Evolutionary conservation across 1,139 yeast species (phyloP).

Genomic region (Chernovozyma aurita): DNA sequence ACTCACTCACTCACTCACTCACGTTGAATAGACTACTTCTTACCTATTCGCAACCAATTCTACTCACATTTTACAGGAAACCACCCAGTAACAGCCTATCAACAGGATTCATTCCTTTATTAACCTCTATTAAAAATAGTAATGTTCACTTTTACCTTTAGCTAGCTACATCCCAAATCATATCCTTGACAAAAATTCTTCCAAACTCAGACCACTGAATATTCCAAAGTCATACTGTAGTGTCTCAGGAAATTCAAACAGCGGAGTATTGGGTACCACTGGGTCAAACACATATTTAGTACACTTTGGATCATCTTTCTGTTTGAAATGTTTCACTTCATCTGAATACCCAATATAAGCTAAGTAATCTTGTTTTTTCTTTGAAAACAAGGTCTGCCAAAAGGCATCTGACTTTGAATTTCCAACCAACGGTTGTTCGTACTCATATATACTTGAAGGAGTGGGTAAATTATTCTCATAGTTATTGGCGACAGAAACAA

Average conservation of each 20-base stretch:
- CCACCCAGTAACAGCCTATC: too few relatives aligned
- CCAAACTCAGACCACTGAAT: conserved; percentile 5
- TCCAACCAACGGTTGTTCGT: background rate
- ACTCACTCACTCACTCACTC: too few relatives aligned
- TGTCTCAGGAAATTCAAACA: conserved; percentile 3
- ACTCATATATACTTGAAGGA: background rate
- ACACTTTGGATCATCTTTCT: background rate
- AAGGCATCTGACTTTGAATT: conserved; percentile 1
- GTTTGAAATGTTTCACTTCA: background rate
- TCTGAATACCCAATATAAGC: background rate
- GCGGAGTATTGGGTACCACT: conserved; percentile 2
- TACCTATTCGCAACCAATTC: too few relatives aligned
- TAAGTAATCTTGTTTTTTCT: background rate
- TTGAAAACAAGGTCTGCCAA: background rate
- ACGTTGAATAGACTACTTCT: too few relatives aligned
- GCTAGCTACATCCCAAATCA: too few relatives aligned
- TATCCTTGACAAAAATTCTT: conserved; percentile 2
- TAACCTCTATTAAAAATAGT: too few relatives aligned
- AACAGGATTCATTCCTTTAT: too few relatives aligned
- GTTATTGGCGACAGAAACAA: background rate
- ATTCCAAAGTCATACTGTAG: conserved; percentile 5
- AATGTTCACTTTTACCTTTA: too few relatives aligned
- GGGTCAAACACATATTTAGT: background rate
- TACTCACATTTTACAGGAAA: too few relatives aligned
- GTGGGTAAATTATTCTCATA: background rate